These are phyloP conservation scores for Isoetes engelmannii DNA, from an alignment of 83 land plant genomes.

Conservation along the genomic window DNA sequence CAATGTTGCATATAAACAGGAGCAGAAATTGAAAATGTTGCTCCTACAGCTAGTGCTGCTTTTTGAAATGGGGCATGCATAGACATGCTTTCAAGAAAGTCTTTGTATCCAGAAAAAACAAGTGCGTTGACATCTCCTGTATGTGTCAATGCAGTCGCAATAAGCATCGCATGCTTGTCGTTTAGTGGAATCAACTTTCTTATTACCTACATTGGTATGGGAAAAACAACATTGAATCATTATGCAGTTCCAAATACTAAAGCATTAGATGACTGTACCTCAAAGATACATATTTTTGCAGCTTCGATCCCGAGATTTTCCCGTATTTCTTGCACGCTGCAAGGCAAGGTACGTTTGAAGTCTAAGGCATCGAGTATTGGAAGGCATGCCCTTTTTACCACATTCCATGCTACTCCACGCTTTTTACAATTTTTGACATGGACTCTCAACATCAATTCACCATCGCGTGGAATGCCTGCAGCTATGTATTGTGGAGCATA, in stretches of 20 bases:
- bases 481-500: constrained; percentile 1
- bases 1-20: not conserved
- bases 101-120: constrained; percentile 18
- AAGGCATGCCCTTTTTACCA: constrained; percentile 21
- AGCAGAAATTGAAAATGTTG: not conserved
- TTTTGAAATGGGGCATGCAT: constrained; percentile 15
- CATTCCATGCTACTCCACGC: constrained; percentile 21
- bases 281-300: constrained; percentile 14
- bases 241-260: too few relatives aligned
- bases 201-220: too few relatives aligned
- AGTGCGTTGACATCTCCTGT: constrained; percentile 24
- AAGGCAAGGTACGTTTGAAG: constrained; percentile 18
- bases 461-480: not conserved
- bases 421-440: constrained; percentile 5
- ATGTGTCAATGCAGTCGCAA: constrained; percentile 17
- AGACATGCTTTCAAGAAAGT: constrained; percentile 11
- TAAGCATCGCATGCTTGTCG: constrained; percentile 20
- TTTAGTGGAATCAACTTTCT: not conserved
- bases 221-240: too few relatives aligned
- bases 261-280: constrained; percentile 10
- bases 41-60: constrained; percentile 16
- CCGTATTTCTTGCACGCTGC: constrained; percentile 17
- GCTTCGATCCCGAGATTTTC: constrained; percentile 18
- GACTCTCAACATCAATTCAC: constrained; percentile 17
- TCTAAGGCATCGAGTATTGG: constrained; percentile 23